phyloP scores from a whole-genome alignment of 2,329 filamentous ascomycete genomes.

The Sclerotinia sclerotiorum region DNA sequence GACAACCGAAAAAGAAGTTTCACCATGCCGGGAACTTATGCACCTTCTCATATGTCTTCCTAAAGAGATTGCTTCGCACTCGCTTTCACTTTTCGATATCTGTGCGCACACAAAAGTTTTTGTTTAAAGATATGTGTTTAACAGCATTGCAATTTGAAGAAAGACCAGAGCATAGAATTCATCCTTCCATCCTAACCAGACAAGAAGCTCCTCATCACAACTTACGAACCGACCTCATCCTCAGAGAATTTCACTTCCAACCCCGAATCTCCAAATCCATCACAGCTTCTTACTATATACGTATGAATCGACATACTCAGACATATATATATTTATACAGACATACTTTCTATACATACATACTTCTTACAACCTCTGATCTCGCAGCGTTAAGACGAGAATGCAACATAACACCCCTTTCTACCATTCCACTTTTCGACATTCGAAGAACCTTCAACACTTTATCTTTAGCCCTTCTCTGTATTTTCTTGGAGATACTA shows the following conservation, averaged over 20 bases:
- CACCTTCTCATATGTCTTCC: slow-evolving; percentile 14
- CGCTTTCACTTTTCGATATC: not conserved
- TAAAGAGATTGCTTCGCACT: not conserved
- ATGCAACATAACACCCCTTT: not conserved
- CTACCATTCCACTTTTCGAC: not conserved
- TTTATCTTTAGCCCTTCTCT: slow-evolving; percentile 1
- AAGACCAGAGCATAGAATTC: slow-evolving; percentile 11
- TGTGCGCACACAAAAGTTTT: not conserved
- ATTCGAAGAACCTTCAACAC: not conserved
- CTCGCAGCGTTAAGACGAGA: not conserved
- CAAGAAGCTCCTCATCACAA: not conserved
- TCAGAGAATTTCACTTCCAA: not conserved
- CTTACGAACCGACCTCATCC: not conserved
- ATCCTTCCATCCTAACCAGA: not conserved
- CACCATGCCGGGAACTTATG: slow-evolving; percentile 32
- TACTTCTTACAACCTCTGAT: slow-evolving; percentile 4
- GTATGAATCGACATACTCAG: not conserved
- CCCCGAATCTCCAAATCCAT: not conserved
- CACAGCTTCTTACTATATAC: slow-evolving; percentile 1
- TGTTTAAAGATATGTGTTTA: not conserved
- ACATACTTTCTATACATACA: slow-evolving; percentile 10
- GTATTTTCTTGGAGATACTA: slow-evolving; percentile 21
- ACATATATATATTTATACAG: not conserved
- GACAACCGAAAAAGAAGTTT: slow-evolving; percentile 39
- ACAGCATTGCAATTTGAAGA: slow-evolving; percentile 2